A percentile compares a stretch with the other conserved stretches of the same genome.
Evolutionary conservation across 75 land plant species (phyloP).

Genomic region (Larix kaempferi): DNA sequence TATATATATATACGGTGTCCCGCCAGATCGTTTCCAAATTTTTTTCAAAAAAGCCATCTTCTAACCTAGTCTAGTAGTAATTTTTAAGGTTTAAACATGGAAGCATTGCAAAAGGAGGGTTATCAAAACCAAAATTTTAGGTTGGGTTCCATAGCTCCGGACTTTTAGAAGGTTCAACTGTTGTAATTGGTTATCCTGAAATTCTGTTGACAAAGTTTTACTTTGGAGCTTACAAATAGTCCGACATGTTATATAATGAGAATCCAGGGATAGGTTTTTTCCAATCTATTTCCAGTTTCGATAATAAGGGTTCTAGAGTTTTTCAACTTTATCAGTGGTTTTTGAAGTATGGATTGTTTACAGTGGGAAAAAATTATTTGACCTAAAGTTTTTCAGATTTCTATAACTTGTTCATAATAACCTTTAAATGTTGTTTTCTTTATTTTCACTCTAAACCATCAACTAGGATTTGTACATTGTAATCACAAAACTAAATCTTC

Average conservation of each 20-base stretch:
- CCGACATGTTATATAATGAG: background rate
- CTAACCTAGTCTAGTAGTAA: no score
- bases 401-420: background rate
- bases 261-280: background rate
- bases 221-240: background rate
- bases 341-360: background rate
- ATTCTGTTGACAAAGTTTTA: background rate
- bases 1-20: no score
- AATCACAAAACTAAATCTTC: background rate
- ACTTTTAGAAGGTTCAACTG: background rate
- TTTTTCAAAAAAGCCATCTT: no score
- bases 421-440: background rate
- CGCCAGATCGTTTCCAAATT: no score
- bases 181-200: no score
- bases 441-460: background rate
- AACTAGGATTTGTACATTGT: background rate
- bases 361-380: background rate
- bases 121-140: no score
- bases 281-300: background rate
- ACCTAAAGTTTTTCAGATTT: background rate
- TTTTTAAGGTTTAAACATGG: no score
- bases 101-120: no score
- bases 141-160: no score
- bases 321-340: background rate
- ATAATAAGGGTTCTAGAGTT: no score